Base-by-base conservation (phyloP, 2,329 filamentous ascomycete genomes). In the Colletotrichum sp. region DNA sequence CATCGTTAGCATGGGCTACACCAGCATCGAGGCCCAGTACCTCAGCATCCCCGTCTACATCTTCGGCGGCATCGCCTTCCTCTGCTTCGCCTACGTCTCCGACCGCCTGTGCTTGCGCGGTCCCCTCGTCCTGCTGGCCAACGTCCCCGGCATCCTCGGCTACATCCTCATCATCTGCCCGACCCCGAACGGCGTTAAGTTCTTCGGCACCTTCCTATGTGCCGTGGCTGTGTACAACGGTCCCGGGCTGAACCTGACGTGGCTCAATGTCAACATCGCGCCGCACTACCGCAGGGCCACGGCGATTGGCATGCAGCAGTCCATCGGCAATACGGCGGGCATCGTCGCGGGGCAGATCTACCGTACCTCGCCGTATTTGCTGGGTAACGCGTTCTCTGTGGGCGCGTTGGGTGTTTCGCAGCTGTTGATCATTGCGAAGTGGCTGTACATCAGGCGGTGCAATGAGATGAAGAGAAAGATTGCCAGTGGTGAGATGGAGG, bases 21-120 rank as follows among this genome's bases (percentile, higher is more conserved):
- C 84, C 49, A 85, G 85, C n/a, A 82, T 91, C 24, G 83, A 88
- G 78, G 87, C 88, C 13, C 89, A 92, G 72, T 87, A 89, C 44
- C 82, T 92, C 39, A 91, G 89, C 6, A 88, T 92, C 1, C 90
- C 90, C 0, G 89, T 91, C n/a, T 92, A 90, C 78, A 80, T 90
- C 16, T 87, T 87, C 74, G 89, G 88, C 5, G 88, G 86, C 1
- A 74, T 87, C 8, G 79, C 81, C 30, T 91, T 89, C 78, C 81
- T 91, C 7, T 75, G 79, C 1, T 78, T 88, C 2, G 87, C 89
- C 3, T 87, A 81, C 57, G 76, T 86, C n/a, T 89, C 88, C 1
- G 90, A 91, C 79, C 82, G 83, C 12, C 80, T 84, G 39, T 80
- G 79, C 26, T 62, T 82, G 16, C 81, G 84, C 5, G 82, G 82